Base-by-base conservation (phyloP, 1,284 basidiomycete genomes). In the Fomitopsis palustris region DNA sequence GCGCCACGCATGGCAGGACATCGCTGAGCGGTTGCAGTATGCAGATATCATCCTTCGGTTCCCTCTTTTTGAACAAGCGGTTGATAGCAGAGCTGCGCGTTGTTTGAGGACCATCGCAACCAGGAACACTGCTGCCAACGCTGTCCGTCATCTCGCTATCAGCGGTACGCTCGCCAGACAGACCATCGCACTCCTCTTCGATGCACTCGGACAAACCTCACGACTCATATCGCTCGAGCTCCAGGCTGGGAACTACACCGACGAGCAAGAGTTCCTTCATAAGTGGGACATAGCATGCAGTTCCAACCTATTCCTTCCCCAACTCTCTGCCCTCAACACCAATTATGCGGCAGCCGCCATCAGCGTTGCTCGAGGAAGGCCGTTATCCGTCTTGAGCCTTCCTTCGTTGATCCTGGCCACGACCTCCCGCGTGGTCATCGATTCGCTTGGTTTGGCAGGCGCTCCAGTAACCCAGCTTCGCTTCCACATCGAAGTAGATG, bases 21-120 rank as follows among this genome's bases (percentile, higher is more conserved):
- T 63, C 33, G 67, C 65, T 21, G 61, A 63, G 7, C 61, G 61
- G 33, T 55, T 63, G 43, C 64, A 67, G 21, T 64, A 68, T 54
- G 23, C 56, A 23, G 59, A 55, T 29, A 42, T 68, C 35, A 53
- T 42, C n/a, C 53, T 67, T 4, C 60, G 42, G 25, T 56, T 67
- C 19, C 42, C 47, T 0, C 53, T 62, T n/a, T n/a, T 33, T 56
- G 31, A 45, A 43, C 47, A 54, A 12, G 16, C 19, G 16, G 38
- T 4, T 5, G 29, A 45, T 17, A 37, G 55, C 19, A 43, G 27
- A 42, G 58, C 60, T 39, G 19, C 64, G 19, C 60, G 52, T 33
- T 61, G 66, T 43, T 58, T 67, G 56, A 58, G 59, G 33, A 60
- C 65, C 5, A 45, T 65, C n/a, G 54, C 57, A 6, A 64, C 58